These are phyloP conservation scores for Monilinia fructigena DNA, from an alignment of 2,329 filamentous ascomycete genomes.

Conservation along the genomic window DNA sequence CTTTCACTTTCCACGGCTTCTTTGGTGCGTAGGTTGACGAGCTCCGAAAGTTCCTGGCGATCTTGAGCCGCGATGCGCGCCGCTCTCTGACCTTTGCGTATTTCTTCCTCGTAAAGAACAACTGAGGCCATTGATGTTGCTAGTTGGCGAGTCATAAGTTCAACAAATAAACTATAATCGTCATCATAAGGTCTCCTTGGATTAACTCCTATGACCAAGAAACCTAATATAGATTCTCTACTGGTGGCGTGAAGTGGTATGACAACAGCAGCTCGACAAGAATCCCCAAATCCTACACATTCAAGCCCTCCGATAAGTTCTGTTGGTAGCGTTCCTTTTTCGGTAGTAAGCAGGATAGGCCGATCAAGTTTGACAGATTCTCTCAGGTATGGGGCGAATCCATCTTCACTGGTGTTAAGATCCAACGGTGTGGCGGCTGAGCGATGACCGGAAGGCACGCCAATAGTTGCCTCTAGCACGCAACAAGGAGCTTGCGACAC, in stretches of 20 bases:
- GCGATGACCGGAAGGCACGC: constrained; percentile 63
- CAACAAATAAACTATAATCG: constrained; percentile 76
- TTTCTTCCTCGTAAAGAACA: constrained; percentile 80
- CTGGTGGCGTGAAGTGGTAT: constrained; percentile 76
- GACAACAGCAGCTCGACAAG: constrained; percentile 68
- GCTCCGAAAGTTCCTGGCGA: constrained; percentile 67
- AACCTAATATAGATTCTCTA: constrained; percentile 70
- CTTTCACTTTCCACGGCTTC: constrained; percentile 54
- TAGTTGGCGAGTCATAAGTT: constrained; percentile 70
- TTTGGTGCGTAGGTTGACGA: constrained; percentile 49
- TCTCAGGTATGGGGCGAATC: constrained; percentile 73
- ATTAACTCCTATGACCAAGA: constrained; percentile 72
- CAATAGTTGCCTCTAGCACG: constrained; percentile 69
- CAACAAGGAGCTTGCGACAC: constrained; percentile 61
- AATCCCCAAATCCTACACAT: constrained; percentile 69
- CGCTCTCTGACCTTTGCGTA: constrained; percentile 69
- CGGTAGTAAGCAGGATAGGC: constrained; percentile 66
- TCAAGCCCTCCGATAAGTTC: constrained; percentile 65
- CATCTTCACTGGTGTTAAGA: constrained; percentile 65
- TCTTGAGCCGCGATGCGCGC: constrained; percentile 73
- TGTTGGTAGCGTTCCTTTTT: constrained; percentile 63
- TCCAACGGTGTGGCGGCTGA: constrained; percentile 64
- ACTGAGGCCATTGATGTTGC: constrained; percentile 79
- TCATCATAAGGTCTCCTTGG: constrained; percentile 75
- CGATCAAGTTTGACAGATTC: constrained; percentile 69